Conservation (phyloP, 495 filamentous ascomycete species). For the Hyaloscypha bicolor region DNA sequence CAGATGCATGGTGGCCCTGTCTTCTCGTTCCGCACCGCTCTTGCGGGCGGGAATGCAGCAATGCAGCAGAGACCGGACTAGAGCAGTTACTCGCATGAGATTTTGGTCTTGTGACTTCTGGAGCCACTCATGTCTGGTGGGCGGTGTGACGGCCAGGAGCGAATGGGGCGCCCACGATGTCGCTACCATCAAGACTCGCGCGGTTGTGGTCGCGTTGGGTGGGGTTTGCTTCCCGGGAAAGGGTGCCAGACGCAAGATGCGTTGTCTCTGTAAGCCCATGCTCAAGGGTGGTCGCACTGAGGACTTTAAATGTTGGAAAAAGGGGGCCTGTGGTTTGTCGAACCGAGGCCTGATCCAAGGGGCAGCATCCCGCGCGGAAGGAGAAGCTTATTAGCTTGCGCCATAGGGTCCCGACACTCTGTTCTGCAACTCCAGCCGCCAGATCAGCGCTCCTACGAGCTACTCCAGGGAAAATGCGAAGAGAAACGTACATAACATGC, state of each 20-base stretch:
- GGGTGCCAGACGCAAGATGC: slow-evolving; percentile 13
- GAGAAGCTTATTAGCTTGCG: not conserved
- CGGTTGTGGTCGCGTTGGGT: not conserved
- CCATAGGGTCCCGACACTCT: slow-evolving; percentile 19
- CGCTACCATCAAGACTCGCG: not conserved
- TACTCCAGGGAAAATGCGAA: not conserved
- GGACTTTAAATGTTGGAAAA: slow-evolving; percentile 13
- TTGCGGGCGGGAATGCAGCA: slow-evolving; percentile 33
- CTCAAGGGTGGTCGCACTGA: not conserved
- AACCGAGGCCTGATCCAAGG: not conserved
- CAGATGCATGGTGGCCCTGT: slow-evolving; percentile 10
- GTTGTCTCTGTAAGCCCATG: slow-evolving; percentile 8
- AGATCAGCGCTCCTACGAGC: not conserved
- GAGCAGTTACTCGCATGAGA: slow-evolving; percentile 34
- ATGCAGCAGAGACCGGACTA: slow-evolving; percentile 23
- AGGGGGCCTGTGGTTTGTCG: slow-evolving; percentile 5
- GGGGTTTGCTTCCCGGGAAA: not conserved
- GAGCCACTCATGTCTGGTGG: slow-evolving; percentile 9
- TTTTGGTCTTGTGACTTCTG: slow-evolving; percentile 25
- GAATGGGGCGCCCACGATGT: not conserved
- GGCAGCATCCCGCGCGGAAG: not conserved
- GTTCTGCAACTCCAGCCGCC: slow-evolving; percentile 3
- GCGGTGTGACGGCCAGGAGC: slow-evolving; percentile 7
- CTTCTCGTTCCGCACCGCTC: slow-evolving; percentile 28
- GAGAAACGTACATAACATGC: slow-evolving; percentile 9